These are phyloP conservation scores for Lanmaoa rubissima DNA, from an alignment of 768 basidiomycete genomes.

Conservation along the genomic window DNA sequence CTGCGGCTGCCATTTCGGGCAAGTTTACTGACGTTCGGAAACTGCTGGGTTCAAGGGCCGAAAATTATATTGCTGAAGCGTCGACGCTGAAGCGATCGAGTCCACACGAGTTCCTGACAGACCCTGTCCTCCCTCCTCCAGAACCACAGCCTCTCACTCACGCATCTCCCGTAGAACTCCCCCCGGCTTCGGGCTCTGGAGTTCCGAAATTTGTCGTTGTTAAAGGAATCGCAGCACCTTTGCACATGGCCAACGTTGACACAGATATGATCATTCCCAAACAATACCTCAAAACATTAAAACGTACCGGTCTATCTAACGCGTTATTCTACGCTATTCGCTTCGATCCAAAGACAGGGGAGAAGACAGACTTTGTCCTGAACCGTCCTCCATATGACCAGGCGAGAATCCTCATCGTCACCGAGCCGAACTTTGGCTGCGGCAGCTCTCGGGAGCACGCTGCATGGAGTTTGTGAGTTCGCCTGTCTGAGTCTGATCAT, in stretches of 20 bases:
- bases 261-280: conserved; percentile 96
- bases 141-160: conserved; percentile 41
- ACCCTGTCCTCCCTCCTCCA: conserved; percentile 57
- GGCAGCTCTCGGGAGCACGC: conserved; percentile 91
- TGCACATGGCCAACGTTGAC: conserved; percentile 83
- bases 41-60: conserved; percentile 50
- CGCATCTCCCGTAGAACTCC: conserved; percentile 31
- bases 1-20: conserved; percentile 85
- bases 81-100: conserved; percentile 67
- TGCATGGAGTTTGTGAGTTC: conserved; percentile 76
- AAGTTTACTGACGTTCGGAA: conserved; percentile 84
- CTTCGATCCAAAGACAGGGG: conserved; percentile 73
- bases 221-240: conserved; percentile 75
- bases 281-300: conserved; percentile 90
- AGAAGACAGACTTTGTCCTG: conserved; percentile 80
- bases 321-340: conserved; percentile 83
- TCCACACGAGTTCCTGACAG: conserved; percentile 75
- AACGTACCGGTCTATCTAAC: conserved; percentile 81
- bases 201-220: conserved; percentile 65
- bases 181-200: conserved; percentile 45
- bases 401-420: conserved; percentile 78
- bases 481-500: background rate
- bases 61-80: conserved; percentile 39
- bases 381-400: conserved; percentile 76
- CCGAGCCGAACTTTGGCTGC: conserved; percentile 88